These are phyloP conservation scores for Clavispora phyllophila DNA, from an alignment of 805 yeast genomes.

Conservation along the genomic window DNA sequence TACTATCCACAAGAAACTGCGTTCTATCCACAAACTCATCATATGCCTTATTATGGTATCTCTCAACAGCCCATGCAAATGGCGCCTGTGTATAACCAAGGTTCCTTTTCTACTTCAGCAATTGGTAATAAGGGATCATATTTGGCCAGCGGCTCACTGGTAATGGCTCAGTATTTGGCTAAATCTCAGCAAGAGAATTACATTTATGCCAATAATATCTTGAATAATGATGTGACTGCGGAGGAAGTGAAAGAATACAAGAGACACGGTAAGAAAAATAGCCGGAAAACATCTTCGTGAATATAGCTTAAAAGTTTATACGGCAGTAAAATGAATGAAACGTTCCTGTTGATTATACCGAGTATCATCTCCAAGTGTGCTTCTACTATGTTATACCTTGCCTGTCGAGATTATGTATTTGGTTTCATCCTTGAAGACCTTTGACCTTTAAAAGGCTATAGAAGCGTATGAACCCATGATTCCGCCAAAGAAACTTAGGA, in stretches of 20 bases:
- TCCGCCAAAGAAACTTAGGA: conserved; percentile 11
- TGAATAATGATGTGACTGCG: conserved; percentile 13
- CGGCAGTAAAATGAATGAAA: no score
- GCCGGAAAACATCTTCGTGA: neutral
- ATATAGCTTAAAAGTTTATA: neutral
- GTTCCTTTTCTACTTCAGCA: neutral
- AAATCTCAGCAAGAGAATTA: conserved; percentile 60
- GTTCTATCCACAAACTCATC: conserved; percentile 4
- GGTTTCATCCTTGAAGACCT: no score
- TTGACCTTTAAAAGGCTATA: conserved; percentile 1
- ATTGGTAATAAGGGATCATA: neutral
- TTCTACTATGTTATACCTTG: no score
- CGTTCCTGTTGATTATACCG: no score
- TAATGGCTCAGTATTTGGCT: conserved; percentile 76
- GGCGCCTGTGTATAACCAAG: neutral
- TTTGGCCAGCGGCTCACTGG: conserved; percentile 55
- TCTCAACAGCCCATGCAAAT: neutral
- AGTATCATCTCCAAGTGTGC: no score
- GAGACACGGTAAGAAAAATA: neutral
- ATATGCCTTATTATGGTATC: conserved; percentile 3
- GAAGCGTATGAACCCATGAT: conserved; percentile 15
- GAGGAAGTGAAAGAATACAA: conserved; percentile 2
- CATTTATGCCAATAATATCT: conserved; percentile 36
- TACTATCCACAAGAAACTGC: conserved; percentile 13
- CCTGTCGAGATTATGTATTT: no score